Evolutionary conservation across 2,329 filamentous ascomycete genomes (phyloP).

Genomic region (Clathrospora elynae): DNA sequence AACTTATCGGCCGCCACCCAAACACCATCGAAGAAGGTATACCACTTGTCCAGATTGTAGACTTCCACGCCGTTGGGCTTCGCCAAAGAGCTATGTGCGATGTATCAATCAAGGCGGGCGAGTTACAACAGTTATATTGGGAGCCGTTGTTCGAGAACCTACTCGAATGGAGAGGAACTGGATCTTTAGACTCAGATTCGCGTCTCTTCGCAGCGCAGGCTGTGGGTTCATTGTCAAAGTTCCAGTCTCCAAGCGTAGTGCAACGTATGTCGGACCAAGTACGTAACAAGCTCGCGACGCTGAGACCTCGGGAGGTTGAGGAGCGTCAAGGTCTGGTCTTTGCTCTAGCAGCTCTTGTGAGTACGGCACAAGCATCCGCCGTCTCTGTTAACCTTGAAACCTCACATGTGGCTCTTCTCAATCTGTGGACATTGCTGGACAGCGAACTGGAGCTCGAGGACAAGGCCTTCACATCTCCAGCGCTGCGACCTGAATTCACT

Average conservation of each 20-base stretch:
- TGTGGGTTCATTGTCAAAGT: conserved; percentile 64
- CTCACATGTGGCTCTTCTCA: conserved; percentile 19
- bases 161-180: conserved; percentile 85
- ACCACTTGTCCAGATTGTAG: conserved; percentile 81
- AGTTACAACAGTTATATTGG: conserved; percentile 69
- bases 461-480: conserved; percentile 47
- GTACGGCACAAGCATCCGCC: conserved; percentile 5
- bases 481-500: conserved; percentile 67
- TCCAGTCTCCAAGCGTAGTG: conserved; percentile 42
- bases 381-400: background rate
- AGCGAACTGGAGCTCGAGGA: conserved; percentile 45
- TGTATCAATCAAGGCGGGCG: conserved; percentile 71
- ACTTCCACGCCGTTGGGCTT: conserved; percentile 92
- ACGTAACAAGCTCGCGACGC: conserved; percentile 51
- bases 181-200: conserved; percentile 74
- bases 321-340: conserved; percentile 72
- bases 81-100: conserved; percentile 79
- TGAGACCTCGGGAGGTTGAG: conserved; percentile 66
- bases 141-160: conserved; percentile 71
- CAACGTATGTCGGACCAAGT: conserved; percentile 52
- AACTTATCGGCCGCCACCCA: conserved; percentile 90
- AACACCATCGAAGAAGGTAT: conserved; percentile 84
- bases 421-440: conserved; percentile 41
- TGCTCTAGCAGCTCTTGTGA: conserved; percentile 51
- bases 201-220: conserved; percentile 73